phyloP scores from a whole-genome alignment of 2,329 filamentous ascomycete species.

The Curvularia eragrostidis region DNA sequence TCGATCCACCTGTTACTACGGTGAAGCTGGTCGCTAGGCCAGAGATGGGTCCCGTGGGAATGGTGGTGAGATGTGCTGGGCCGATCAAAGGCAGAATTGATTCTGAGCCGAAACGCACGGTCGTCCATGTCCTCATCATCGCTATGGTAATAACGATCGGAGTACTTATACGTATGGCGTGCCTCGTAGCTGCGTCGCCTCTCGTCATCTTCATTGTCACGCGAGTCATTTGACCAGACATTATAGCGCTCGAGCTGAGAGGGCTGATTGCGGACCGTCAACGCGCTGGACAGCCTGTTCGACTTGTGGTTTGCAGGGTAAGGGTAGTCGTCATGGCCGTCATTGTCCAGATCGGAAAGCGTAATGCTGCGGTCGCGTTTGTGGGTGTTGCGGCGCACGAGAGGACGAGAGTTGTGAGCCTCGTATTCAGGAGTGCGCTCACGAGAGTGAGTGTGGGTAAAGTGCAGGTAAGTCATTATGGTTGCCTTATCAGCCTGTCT shows the following conservation, averaged over 20 bases:
- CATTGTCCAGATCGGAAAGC: slow-evolving; percentile 34
- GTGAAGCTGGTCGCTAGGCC: slow-evolving; percentile 32
- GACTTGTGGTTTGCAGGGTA: slow-evolving; percentile 27
- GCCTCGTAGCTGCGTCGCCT: slow-evolving; percentile 10
- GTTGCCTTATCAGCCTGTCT: slow-evolving; percentile 6
- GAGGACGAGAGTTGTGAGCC: slow-evolving; percentile 24
- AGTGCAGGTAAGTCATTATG: slow-evolving; percentile 38
- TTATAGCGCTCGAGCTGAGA: slow-evolving; percentile 44
- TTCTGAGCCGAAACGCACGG: slow-evolving; percentile 31
- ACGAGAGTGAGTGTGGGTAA: slow-evolving; percentile 30
- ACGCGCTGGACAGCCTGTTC: slow-evolving; percentile 30
- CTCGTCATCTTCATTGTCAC: slow-evolving; percentile 14
- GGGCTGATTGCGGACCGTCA: slow-evolving; percentile 36
- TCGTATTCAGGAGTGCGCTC: slow-evolving; percentile 28
- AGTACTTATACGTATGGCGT: slow-evolving; percentile 17
- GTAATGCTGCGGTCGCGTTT: slow-evolving; percentile 35
- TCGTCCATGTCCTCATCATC: slow-evolving; percentile 27
- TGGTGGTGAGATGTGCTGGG: slow-evolving; percentile 25
- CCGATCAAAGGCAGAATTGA: slow-evolving; percentile 31
- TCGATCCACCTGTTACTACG: slow-evolving; percentile 36
- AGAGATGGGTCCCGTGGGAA: slow-evolving; percentile 17
- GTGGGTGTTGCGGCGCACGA: slow-evolving; percentile 33
- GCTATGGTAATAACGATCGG: slow-evolving; percentile 10
- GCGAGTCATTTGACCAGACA: slow-evolving; percentile 33
- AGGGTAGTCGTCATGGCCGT: slow-evolving; percentile 41